Base-by-base conservation (phyloP, 768 basidiomycete species). In the Mycena crocata region DNA sequence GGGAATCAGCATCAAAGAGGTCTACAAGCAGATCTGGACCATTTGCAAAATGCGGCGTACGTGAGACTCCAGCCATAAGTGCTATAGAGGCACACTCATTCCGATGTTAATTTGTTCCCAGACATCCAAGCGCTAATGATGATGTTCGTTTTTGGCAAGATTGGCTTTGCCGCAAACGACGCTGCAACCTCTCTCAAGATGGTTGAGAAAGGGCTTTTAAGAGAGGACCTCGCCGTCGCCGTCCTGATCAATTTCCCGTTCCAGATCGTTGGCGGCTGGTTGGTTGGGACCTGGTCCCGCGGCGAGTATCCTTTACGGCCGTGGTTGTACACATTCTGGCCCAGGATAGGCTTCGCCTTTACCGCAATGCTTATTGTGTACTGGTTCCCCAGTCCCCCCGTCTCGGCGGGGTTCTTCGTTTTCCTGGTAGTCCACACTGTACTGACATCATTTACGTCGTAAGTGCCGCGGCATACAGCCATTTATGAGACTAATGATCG, bases 241-340 rank as follows among this genome's bases (percentile, higher is more conserved):
- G 96, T 97, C 44, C 88, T 99, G 39, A 92, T 99, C 71, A 97
- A 99, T 78, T 98, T 99, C 71, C 98, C 98, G 3, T 97, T 97
- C 81, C 96, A 99, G 81, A 95, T 99, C 54, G 73, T 94, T 59
- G 96, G 93, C 23, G 97, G 97, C 9, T 99, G 93, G 92, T 81
- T 97, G 24, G 95, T 96, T 3, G 96, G 95, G 9, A 89, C 89
- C 69, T 98, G 95, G 94, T 92, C 94, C 13, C 84, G 87, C 58
- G 94, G 95, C n/a, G 90, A 91, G 54, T 87, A 84, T 59, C 91
- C 93, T 30, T 83, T 96, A 42, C 87, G 90, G 30, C 93, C 94
- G 14, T 99, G 98, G 98, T 80, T 98, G 54, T 86, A 84, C 73
- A 95, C 96, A 5, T 98, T 96, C 80, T 93, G 93, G 92, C 93